These are phyloP conservation scores for Fusarium palustre DNA, from an alignment of 2,329 filamentous ascomycete species.

Conservation along the genomic window DNA sequence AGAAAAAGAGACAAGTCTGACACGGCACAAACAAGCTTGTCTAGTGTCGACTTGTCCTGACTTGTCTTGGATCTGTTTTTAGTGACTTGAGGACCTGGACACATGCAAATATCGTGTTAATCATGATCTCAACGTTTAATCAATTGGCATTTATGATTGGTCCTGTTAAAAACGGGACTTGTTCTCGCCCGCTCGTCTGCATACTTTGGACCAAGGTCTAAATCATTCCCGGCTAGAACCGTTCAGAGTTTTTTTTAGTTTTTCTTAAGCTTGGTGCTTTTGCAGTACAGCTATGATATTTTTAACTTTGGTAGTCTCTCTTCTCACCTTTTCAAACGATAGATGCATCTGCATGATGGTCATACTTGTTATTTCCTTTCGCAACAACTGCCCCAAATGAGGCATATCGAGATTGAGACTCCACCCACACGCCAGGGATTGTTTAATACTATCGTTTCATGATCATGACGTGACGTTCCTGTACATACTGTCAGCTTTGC, in stretches of 20 bases:
- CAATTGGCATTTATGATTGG: neutral
- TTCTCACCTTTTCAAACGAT: neutral
- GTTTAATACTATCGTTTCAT: constrained; percentile 6
- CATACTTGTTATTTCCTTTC: neutral
- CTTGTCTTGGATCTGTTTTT: constrained; percentile 11
- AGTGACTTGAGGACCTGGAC: neutral
- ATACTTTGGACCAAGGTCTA: neutral
- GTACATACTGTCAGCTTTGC: neutral
- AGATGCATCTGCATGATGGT: constrained; percentile 16
- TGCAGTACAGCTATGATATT: neutral
- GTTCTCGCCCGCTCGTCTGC: constrained; percentile 10
- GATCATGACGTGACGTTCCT: constrained; percentile 34
- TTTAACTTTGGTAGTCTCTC: constrained; percentile 21
- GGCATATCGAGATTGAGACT: neutral
- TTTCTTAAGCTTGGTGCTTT: neutral
- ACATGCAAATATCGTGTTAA: neutral
- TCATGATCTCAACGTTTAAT: constrained; percentile 3
- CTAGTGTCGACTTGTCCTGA: neutral
- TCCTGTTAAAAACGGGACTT: neutral
- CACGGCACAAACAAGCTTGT: neutral
- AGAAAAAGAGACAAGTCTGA: neutral
- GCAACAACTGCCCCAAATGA: neutral
- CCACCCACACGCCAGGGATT: constrained; percentile 11
- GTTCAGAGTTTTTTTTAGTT: neutral
- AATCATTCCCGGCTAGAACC: constrained; percentile 4